phyloP scores from a whole-genome alignment of 352 stramenopile genomes.

The Globisporangium spiculum region DNA sequence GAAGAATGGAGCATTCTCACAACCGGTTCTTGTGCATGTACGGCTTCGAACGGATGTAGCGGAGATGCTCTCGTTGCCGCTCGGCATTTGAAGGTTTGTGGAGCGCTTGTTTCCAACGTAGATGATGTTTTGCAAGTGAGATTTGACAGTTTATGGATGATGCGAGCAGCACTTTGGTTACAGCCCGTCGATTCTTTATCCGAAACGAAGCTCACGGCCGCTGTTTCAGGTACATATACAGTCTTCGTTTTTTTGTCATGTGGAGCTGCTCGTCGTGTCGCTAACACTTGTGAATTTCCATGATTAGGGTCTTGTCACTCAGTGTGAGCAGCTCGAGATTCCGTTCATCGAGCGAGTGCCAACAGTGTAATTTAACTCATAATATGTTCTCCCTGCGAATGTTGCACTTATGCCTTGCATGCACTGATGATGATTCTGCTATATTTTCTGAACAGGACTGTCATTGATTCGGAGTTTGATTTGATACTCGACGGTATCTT shows the following conservation, averaged over 20 bases:
- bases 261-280: not conserved
- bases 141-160: not conserved
- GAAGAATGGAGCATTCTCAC: not conserved
- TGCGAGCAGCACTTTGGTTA: conserved; percentile 93
- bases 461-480: conserved; percentile 69
- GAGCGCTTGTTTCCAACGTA: not conserved
- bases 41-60: conserved; percentile 20
- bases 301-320: conserved; percentile 59
- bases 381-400: not conserved
- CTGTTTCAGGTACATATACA: conserved; percentile 61
- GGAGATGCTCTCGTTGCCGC: conserved; percentile 98
- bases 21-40: not conserved
- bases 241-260: no score
- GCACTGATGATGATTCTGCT: not conserved
- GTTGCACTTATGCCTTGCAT: not conserved
- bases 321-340: conserved; percentile 77
- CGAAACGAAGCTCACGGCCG: conserved; percentile 82
- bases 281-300: not conserved
- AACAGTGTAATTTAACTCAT: conserved; percentile 28
- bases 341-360: conserved; percentile 60
- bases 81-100: conserved; percentile 90
- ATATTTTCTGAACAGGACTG: conserved; percentile 20
- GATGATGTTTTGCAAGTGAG: not conserved
- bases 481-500: conserved; percentile 99
- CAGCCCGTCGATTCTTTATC: conserved; percentile 92